These are phyloP conservation scores for Viola pubescens DNA, from an alignment of 441 rosid species.

Conservation along the genomic window DNA sequence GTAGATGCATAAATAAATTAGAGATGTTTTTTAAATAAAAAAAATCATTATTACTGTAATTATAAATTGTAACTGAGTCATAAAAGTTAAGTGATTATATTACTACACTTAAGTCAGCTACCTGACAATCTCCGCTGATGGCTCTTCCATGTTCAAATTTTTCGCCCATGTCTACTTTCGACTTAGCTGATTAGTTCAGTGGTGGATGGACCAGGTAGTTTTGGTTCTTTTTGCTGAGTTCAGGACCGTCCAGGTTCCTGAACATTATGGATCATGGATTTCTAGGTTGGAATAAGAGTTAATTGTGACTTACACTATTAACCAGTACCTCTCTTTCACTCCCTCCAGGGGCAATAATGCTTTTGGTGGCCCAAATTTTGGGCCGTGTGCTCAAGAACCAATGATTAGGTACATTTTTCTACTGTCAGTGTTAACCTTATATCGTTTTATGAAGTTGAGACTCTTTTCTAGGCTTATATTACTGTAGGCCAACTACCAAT, in stretches of 20 bases:
- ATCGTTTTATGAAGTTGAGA: constrained; percentile 8
- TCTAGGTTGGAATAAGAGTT: too few relatives aligned
- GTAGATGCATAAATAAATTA: too few relatives aligned
- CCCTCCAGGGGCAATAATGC: constrained; percentile 33
- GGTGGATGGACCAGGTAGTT: too few relatives aligned
- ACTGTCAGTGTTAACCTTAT: not conserved
- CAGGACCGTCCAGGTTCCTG: not conserved
- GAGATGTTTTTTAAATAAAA: too few relatives aligned
- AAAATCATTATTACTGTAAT: not conserved
- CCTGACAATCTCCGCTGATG: not conserved
- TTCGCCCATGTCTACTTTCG: too few relatives aligned
- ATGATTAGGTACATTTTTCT: constrained; percentile 21
- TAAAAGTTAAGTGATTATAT: not conserved
- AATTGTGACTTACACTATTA: not conserved
- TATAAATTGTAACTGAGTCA: not conserved
- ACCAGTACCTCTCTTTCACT: constrained; percentile 5
- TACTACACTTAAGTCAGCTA: not conserved
- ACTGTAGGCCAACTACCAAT: constrained; percentile 33
- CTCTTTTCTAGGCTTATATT: constrained; percentile 10
- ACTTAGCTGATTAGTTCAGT: too few relatives aligned
- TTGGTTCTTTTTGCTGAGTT: too few relatives aligned
- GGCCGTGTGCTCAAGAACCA: constrained; percentile 34
- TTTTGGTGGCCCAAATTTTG: constrained; percentile 24
- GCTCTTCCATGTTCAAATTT: not conserved
- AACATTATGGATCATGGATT: not conserved